Conservation (phyloP, 345 rosid species). For the Raphanus raphanistrum region DNA sequence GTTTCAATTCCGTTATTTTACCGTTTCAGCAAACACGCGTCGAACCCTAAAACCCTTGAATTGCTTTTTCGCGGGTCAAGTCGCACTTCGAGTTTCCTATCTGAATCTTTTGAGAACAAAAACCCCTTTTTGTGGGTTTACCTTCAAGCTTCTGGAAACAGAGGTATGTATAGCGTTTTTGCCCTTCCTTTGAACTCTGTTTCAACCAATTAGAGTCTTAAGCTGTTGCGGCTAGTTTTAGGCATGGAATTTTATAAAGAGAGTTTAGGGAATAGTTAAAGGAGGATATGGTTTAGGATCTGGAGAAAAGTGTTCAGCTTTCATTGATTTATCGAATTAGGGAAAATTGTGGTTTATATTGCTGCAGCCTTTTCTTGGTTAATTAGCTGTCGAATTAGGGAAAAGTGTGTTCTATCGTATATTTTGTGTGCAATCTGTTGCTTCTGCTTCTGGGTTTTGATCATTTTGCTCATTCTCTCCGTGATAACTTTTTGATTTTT, state of each 20-base stretch:
- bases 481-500: too few species aligned
- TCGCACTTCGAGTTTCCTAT: constrained; percentile 28
- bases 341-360: neutral
- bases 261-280: constrained; percentile 26
- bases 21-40: neutral
- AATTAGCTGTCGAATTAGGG: too few species aligned
- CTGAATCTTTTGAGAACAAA: constrained; percentile 19
- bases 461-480: too few species aligned
- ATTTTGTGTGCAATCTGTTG: too few species aligned
- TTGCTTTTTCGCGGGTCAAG: constrained; percentile 19
- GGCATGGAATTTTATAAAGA: constrained; percentile 1
- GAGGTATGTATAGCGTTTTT: constrained; percentile 14
- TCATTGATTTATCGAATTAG: neutral
- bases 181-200: neutral
- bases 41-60: constrained; percentile 17
- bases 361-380: too few species aligned
- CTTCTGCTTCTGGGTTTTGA: too few species aligned
- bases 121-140: neutral
- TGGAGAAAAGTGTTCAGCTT: constrained; percentile 15
- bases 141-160: neutral
- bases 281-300: constrained; percentile 27
- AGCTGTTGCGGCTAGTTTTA: constrained; percentile 2
- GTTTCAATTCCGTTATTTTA: constrained; percentile 5
- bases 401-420: too few species aligned
- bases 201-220: neutral